A percentile compares a stretch with the other conserved stretches of the same genome.
phyloP scores from a whole-genome alignment of 169 alveolate species.

The Cryptosporidium viatorum region DNA sequence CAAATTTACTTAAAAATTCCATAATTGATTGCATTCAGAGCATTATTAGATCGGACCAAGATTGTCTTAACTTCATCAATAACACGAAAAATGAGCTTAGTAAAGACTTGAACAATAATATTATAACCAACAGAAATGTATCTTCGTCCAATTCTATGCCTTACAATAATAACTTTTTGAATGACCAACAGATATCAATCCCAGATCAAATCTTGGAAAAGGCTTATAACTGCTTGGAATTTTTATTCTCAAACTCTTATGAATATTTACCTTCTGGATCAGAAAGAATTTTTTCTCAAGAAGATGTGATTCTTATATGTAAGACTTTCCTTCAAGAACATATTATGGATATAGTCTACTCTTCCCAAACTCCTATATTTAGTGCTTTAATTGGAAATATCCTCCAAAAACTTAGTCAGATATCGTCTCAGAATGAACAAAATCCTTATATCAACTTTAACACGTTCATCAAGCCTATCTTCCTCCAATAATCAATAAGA shows the following conservation, averaged over 20 bases:
- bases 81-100: slow-evolving; percentile 20
- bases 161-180: background rate
- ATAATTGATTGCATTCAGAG: slow-evolving; percentile 13
- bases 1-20: slow-evolving; percentile 9
- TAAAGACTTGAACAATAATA: background rate
- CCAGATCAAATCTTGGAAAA: slow-evolving; percentile 24
- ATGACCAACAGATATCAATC: background rate
- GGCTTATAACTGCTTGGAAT: slow-evolving; percentile 23
- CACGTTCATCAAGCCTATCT: background rate
- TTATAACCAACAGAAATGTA: background rate
- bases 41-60: slow-evolving; percentile 20
- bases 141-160: background rate
- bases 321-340: slow-evolving; percentile 24
- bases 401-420: background rate
- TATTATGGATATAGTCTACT: background rate
- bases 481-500: background rate
- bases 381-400: slow-evolving; percentile 18
- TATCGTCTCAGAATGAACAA: slow-evolving; percentile 9
- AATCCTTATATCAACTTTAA: background rate
- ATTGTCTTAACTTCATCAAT: slow-evolving; percentile 13
- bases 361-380: background rate
- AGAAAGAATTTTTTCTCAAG: slow-evolving; percentile 1
- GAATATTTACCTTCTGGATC: slow-evolving; percentile 9
- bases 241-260: background rate
- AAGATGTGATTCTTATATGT: slow-evolving; percentile 16